Base-by-base conservation (phyloP, 306 rosid genomes). In the Vigna reflexopilosa region DNA sequence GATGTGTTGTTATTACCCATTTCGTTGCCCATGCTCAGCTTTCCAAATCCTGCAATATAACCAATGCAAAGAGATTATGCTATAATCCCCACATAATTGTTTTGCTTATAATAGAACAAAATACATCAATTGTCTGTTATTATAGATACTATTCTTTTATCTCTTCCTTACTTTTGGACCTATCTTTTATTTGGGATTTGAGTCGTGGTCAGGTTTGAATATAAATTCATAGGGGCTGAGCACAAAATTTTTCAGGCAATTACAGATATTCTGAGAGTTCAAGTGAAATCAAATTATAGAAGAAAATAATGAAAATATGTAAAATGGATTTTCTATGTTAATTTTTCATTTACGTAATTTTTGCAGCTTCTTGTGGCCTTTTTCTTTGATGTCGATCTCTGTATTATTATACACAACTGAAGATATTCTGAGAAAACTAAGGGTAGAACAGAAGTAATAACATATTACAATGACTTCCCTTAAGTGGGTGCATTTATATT, bases 1-100 rank as follows among this genome's bases (percentile, higher is more conserved):
- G 97, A 76, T 32, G 85, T 69, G 80, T 81, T 90, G 68, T 79
- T 89, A 82, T 90, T 94, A 6, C 97, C 97, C 98, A 92, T 94
- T 86, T 94, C 95, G 66, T 89, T 92, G 62, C 92, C 93, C 93
- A 94, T 92, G 73, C 84, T 90, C 91, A 89, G 67, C 48, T 79
- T 49, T 51, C 72, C 80, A 86, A 86, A 68, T 78, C 93, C 97
- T 88, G 87, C 72, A 87, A 86, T 48, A 69, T 72, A 89, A 86
- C 66, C 74, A 82, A 77, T 58, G 73, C 30, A 79, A 47, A 73
- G 28, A 68, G 36, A 83, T 42, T 44, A 56, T 40, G 36, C 79
- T 70, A 80, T n/a, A 73, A 59, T 38, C 34, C 69, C 66, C 44
- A 64, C 44, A 76, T 45, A 79, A 59, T 47, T 73, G 16, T 63